Base-by-base conservation (phyloP, 805 yeast species). In the Saccharomycopsis fodiens region DNA sequence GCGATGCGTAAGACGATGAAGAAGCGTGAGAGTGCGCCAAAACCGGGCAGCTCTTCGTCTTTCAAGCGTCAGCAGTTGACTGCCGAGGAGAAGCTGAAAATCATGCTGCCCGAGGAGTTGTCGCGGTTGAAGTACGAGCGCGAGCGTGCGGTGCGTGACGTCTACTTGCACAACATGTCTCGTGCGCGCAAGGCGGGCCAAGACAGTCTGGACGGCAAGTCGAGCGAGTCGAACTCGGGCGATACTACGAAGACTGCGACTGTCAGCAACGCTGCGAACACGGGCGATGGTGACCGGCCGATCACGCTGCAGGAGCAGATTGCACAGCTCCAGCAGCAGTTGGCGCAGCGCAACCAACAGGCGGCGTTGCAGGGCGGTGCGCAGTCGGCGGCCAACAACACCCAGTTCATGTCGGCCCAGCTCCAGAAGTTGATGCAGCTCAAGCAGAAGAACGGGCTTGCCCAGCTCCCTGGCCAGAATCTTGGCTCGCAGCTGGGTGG, bases 1-100 rank as follows among this genome's bases (percentile, higher is more conserved):
- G 96, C 95, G 1, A 82, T 93, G 66, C 72, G 96, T 48, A 88
- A 88, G 63, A 70, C 83, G 54, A 86, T 89, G 82, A 78, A 86
- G 54, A 89, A 89, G 60, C 72, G 97, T 38, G 98, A 93, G 61
- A 78, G 72, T 55, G 76, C 79, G 3, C 81, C 83, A 16, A 73
- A 74, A 52, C 85, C 84, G 16, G 39, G 20, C n/a, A 72, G 71
- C 42, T 68, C 68, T 5, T 65, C 59, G 37, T 54, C 64, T 3
- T 56, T 65, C 25, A 59, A 66, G 50, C 58, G 66, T 53, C 36
- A 15, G 36, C 68, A 68, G 58, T 65, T 65, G 51, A 70, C 65
- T 5, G 55, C 58, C 23, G 74, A 69, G 47, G 68, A 66, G 34
- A 67, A 67, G 52, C 63, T 64, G 41, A 59, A 66, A 47, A 77